phyloP scores from a whole-genome alignment of 139 green algal species.

The Limnomonas spitsbergensis region DNA sequence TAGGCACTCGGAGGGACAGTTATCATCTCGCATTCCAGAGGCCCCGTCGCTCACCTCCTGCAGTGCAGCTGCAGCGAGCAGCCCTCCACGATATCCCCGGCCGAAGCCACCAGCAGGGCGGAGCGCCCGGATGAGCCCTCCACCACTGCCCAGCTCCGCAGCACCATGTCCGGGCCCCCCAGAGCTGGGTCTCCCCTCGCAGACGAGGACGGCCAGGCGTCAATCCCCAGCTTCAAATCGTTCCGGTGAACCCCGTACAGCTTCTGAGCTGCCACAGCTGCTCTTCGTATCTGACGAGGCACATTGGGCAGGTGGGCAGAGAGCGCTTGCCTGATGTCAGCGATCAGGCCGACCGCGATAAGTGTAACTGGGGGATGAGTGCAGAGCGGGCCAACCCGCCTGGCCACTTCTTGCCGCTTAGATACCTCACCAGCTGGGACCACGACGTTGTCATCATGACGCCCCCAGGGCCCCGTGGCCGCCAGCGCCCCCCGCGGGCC shows the following conservation, averaged over 20 bases:
- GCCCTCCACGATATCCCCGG: background rate
- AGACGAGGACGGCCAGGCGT: background rate
- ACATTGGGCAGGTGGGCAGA: too few species aligned
- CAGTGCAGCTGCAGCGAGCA: background rate
- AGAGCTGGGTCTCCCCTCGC: background rate
- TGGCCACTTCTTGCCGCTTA: too few species aligned
- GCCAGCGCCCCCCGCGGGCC: too few species aligned
- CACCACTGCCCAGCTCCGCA: background rate
- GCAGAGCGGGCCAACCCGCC: too few species aligned
- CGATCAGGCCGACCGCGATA: too few species aligned
- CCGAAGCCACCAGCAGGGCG: background rate
- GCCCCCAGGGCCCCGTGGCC: too few species aligned
- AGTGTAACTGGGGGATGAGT: too few species aligned
- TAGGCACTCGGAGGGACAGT: too few species aligned
- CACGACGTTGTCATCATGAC: too few species aligned
- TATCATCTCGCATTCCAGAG: background rate
- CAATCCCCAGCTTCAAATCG: background rate
- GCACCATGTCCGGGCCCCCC: background rate
- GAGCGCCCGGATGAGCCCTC: background rate
- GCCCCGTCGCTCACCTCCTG: background rate
- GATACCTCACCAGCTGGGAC: too few species aligned
- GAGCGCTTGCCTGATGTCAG: too few species aligned
- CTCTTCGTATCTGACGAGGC: background rate
- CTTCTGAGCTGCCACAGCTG: background rate
- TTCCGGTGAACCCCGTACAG: background rate